phyloP scores from a whole-genome alignment of 2,329 filamentous ascomycete genomes.

The Exophiala calicioides region DNA sequence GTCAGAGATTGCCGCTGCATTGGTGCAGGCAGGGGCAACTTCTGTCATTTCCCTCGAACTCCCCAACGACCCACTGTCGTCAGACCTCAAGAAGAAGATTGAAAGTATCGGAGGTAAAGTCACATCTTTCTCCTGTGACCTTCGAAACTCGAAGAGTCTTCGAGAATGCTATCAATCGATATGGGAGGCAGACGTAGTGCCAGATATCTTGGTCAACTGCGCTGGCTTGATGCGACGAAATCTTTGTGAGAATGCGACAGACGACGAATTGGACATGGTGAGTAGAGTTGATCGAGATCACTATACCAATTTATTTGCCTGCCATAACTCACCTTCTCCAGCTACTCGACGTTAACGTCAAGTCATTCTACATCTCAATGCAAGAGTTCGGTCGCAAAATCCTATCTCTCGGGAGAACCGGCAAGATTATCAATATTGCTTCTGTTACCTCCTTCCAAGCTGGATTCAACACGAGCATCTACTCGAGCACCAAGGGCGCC shows the following conservation, averaged over 20 bases:
- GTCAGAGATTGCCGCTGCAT: too few relatives aligned
- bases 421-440: slow-evolving; percentile 24
- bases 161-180: slow-evolving; percentile 6
- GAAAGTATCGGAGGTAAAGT: slow-evolving; percentile 5
- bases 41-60: slow-evolving; percentile 37
- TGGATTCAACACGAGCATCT: slow-evolving; percentile 25
- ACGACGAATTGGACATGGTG: slow-evolving; percentile 14
- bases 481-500: slow-evolving; percentile 45
- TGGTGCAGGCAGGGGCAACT: too few relatives aligned
- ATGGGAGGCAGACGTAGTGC: slow-evolving; percentile 11
- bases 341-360: slow-evolving; percentile 16
- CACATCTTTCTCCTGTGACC: slow-evolving; percentile 11
- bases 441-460: slow-evolving; percentile 13
- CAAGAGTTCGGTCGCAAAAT: slow-evolving; percentile 14
- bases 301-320: too few relatives aligned
- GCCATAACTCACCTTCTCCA: slow-evolving; percentile 4
- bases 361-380: slow-evolving; percentile 11
- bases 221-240: slow-evolving; percentile 17
- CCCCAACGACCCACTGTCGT: slow-evolving; percentile 5
- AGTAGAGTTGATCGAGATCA: slow-evolving; percentile 1
- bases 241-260: slow-evolving; percentile 13
- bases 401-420: slow-evolving; percentile 1
- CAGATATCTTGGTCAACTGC: slow-evolving; percentile 16
- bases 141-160: slow-evolving; percentile 9
- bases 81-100: slow-evolving; percentile 7